These are phyloP conservation scores for Monosporozyma servazzii DNA, from an alignment of 805 yeast species.

Conservation along the genomic window DNA sequence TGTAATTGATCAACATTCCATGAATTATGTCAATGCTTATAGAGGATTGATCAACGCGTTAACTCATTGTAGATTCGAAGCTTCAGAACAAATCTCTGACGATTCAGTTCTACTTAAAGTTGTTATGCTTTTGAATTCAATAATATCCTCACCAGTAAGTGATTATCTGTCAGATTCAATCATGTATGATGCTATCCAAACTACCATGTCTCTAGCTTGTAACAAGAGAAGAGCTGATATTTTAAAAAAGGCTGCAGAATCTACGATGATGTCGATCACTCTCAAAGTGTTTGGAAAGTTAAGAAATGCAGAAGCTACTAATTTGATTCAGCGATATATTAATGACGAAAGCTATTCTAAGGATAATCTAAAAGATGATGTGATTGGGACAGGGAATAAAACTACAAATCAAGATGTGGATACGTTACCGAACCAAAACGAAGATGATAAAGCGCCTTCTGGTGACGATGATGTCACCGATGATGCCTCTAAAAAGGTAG, in stretches of 20 bases:
- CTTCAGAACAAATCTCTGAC: conserved; percentile 84
- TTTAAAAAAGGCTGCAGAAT: conserved; percentile 79
- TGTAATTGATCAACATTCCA: conserved; percentile 48
- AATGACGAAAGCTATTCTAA: conserved; percentile 18
- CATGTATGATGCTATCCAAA: conserved; percentile 80
- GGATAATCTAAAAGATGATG: conserved; percentile 13
- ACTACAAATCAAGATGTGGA: not conserved
- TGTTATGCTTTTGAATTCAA: conserved; percentile 57
- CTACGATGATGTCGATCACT: conserved; percentile 63
- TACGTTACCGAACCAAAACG: not conserved
- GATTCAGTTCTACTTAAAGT: conserved; percentile 85
- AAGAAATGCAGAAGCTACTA: conserved; percentile 27
- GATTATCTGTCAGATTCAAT: conserved; percentile 68
- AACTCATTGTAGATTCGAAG: conserved; percentile 93
- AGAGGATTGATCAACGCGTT: conserved; percentile 44
- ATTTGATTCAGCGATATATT: conserved; percentile 9
- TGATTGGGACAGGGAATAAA: conserved; percentile 11
- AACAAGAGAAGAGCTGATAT: conserved; percentile 88
- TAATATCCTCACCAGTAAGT: conserved; percentile 59
- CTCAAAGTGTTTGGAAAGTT: conserved; percentile 57
- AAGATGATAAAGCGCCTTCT: not conserved
- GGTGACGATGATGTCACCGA: not conserved
- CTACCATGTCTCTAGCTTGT: conserved; percentile 84
- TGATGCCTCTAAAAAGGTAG: not conserved
- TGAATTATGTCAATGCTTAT: conserved; percentile 52